These are phyloP conservation scores for Tuber umbilicatum DNA, from an alignment of 495 filamentous ascomycete species.

Conservation along the genomic window DNA sequence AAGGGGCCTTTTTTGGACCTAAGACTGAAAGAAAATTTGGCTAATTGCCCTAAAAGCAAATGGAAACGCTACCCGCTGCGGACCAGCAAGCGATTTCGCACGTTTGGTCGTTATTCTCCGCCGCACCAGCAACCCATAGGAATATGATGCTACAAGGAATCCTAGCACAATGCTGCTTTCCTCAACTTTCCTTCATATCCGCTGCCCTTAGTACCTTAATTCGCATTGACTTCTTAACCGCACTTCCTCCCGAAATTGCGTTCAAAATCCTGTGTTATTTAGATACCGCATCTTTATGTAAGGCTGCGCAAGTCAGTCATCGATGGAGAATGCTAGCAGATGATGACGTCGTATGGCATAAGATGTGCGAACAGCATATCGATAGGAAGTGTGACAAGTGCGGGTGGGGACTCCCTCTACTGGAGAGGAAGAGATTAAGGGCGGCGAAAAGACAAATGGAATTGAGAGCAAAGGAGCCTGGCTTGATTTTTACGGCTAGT, in stretches of 20 bases:
- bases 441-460: slow-evolving; percentile 84
- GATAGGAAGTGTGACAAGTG: slow-evolving; percentile 95
- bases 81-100: slow-evolving; percentile 93
- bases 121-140: slow-evolving; percentile 84
- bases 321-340: slow-evolving; percentile 83
- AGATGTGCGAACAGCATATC: slow-evolving; percentile 98
- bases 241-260: slow-evolving; percentile 80
- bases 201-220: slow-evolving; percentile 81
- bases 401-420: slow-evolving; percentile 83
- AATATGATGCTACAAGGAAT: slow-evolving; percentile 94
- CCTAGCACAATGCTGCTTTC: slow-evolving; percentile 91
- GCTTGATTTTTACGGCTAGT: slow-evolving; percentile 34
- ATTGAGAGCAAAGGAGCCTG: slow-evolving; percentile 54
- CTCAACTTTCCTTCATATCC: slow-evolving; percentile 87
- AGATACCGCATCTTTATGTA: slow-evolving; percentile 93
- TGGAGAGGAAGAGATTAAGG: slow-evolving; percentile 80
- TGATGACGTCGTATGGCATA: slow-evolving; percentile 96
- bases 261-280: slow-evolving; percentile 90
- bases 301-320: slow-evolving; percentile 88
- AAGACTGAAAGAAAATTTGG: slow-evolving; percentile 15
- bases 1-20: slow-evolving; percentile 9
- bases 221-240: slow-evolving; percentile 87
- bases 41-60: slow-evolving; percentile 48
- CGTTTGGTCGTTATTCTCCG: slow-evolving; percentile 95
- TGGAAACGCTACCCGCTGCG: slow-evolving; percentile 69